phyloP scores from a whole-genome alignment of 2,329 filamentous ascomycete genomes.

The Cercospora sojina region DNA sequence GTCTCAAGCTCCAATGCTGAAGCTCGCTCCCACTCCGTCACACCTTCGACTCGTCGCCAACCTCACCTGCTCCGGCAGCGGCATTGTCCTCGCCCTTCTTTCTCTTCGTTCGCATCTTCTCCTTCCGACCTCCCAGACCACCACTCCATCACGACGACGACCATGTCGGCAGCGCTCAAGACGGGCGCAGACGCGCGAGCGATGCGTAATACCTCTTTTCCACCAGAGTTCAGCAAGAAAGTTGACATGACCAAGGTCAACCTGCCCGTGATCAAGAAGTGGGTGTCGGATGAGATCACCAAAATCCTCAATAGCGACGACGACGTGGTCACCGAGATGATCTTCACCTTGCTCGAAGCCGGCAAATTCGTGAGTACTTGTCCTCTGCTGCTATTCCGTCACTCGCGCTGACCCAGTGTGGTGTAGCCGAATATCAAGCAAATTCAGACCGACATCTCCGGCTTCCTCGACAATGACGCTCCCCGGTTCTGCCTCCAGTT shows the following conservation, averaged over 20 bases:
- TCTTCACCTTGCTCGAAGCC: constrained; percentile 68
- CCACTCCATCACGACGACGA: background rate
- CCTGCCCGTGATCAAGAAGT: constrained; percentile 97
- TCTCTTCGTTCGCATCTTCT: background rate
- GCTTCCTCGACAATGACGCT: constrained; percentile 92
- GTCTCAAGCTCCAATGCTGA: background rate
- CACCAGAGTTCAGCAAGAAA: constrained; percentile 87
- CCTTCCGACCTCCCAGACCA: background rate
- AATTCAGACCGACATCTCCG: constrained; percentile 89
- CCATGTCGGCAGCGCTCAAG: constrained; percentile 42
- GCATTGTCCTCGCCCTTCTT: background rate
- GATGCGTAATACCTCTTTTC: constrained; percentile 88
- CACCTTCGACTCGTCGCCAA: background rate
- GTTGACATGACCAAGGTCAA: constrained; percentile 98
- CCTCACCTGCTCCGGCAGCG: constrained; percentile 3
- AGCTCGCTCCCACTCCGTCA: background rate
- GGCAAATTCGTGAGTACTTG: constrained; percentile 65
- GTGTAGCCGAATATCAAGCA: constrained; percentile 69
- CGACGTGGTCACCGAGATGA: constrained; percentile 89
- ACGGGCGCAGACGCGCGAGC: constrained; percentile 85
- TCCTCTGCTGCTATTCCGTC: background rate
- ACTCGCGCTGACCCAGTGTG: constrained; percentile 1
- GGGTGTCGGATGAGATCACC: constrained; percentile 86
- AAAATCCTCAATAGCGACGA: constrained; percentile 90
- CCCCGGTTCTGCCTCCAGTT: constrained; percentile 86